phyloP scores from a whole-genome alignment of 352 stramenopile genomes.

The Elongisporangium senticosum region DNA sequence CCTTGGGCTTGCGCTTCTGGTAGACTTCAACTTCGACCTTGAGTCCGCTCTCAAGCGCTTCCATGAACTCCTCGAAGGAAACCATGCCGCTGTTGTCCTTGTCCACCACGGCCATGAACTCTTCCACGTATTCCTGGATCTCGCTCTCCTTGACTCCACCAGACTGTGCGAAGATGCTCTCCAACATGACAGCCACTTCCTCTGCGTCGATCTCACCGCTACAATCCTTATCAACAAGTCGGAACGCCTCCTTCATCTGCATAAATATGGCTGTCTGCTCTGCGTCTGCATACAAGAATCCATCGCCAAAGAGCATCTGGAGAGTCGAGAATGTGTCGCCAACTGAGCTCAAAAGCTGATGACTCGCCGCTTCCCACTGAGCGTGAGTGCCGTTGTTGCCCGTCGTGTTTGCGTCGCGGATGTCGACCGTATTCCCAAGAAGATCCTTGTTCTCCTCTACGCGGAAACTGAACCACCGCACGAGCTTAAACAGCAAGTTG shows the following conservation, averaged over 20 bases:
- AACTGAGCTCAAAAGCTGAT: slow-evolving; percentile 40
- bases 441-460: slow-evolving; percentile 36
- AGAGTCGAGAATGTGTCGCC: slow-evolving; percentile 64
- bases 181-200: slow-evolving; percentile 64
- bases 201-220: slow-evolving; percentile 76
- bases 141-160: slow-evolving; percentile 54
- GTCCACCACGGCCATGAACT: slow-evolving; percentile 72
- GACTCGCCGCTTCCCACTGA: slow-evolving; percentile 40
- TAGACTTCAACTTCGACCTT: slow-evolving; percentile 77
- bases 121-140: slow-evolving; percentile 64
- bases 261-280: slow-evolving; percentile 78
- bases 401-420: slow-evolving; percentile 21
- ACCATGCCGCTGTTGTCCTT: slow-evolving; percentile 62
- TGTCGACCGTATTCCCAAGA: slow-evolving; percentile 34
- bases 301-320: slow-evolving; percentile 59
- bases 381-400: slow-evolving; percentile 21
- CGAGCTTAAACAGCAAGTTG: slow-evolving; percentile 66
- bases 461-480: slow-evolving; percentile 61
- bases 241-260: slow-evolving; percentile 82
- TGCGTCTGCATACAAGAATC: slow-evolving; percentile 66
- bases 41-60: slow-evolving; percentile 60
- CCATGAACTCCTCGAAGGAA: slow-evolving; percentile 80
- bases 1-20: slow-evolving; percentile 25
- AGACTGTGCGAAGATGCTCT: slow-evolving; percentile 67
- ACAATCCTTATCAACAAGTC: slow-evolving; percentile 64